These are phyloP conservation scores for Colletotrichum shisoi DNA, from an alignment of 2,329 filamentous ascomycete genomes.

Conservation along the genomic window DNA sequence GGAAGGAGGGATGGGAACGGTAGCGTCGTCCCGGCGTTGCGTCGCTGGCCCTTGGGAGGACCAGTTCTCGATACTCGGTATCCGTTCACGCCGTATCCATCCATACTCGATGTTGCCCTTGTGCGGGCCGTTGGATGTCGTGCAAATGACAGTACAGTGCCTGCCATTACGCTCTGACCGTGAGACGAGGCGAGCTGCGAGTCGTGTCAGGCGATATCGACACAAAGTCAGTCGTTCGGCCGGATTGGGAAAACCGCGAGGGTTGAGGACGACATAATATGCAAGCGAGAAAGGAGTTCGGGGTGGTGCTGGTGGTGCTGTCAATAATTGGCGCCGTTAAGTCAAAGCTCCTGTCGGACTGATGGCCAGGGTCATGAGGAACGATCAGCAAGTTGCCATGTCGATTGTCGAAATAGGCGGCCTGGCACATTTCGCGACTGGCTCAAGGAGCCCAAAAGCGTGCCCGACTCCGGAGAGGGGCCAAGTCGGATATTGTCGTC, in stretches of 20 bases:
- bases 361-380: conserved; percentile 16
- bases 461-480: conserved; percentile 27
- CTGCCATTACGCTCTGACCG: conserved; percentile 11
- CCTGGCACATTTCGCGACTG: not conserved
- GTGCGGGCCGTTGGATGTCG: not conserved
- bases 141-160: not conserved
- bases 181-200: conserved; percentile 18
- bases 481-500: conserved; percentile 4
- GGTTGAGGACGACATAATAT: conserved; percentile 25
- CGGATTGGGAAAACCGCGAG: not conserved
- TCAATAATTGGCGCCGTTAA: conserved; percentile 34
- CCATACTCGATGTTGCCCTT: not conserved
- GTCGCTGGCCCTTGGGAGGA: not conserved
- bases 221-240: too few relatives aligned
- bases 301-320: conserved; percentile 20
- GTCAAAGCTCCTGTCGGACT: conserved; percentile 28
- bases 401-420: conserved; percentile 7
- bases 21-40: not conserved
- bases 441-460: conserved; percentile 12
- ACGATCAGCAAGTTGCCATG: conserved; percentile 22
- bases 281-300: conserved; percentile 30
- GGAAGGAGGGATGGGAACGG: not conserved
- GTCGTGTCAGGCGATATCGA: not conserved
- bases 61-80: not conserved
- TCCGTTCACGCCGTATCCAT: not conserved